Conservation (phyloP, 164 flowering plant species). For the Cinnamomum chago region DNA sequence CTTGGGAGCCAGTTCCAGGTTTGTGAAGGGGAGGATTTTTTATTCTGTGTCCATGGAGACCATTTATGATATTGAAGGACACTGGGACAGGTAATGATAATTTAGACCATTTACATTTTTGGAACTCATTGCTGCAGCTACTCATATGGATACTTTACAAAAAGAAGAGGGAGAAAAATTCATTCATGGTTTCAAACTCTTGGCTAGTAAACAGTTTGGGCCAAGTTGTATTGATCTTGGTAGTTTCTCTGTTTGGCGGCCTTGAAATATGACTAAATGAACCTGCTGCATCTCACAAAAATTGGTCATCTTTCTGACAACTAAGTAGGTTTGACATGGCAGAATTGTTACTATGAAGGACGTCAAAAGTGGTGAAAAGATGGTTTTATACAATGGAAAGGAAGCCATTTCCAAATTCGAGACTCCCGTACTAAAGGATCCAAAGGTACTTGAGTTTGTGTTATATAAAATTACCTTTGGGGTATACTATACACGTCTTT, state of each 20-base stretch:
- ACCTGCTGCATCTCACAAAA: too few relatives aligned
- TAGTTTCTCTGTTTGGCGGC: too few relatives aligned
- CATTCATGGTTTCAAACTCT: too few relatives aligned
- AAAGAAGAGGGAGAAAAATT: too few relatives aligned
- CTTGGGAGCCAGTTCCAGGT: constrained; percentile 33
- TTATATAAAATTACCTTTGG: neutral
- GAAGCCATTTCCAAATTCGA: constrained; percentile 48
- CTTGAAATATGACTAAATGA: too few relatives aligned
- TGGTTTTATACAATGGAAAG: constrained; percentile 53
- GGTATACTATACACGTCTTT: neutral
- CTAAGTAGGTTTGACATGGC: constrained; percentile 13
- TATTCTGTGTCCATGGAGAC: constrained; percentile 40
- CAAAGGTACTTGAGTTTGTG: constrained; percentile 36
- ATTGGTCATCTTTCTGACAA: too few relatives aligned
- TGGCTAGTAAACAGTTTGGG: too few relatives aligned
- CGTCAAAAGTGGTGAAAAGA: constrained; percentile 27
- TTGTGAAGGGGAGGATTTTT: constrained; percentile 63
- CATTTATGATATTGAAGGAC: constrained; percentile 59
- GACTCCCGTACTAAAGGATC: constrained; percentile 52
- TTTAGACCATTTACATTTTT: neutral
- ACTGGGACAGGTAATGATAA: constrained; percentile 72
- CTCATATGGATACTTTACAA: neutral
- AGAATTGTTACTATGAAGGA: constrained; percentile 58
- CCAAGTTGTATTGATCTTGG: too few relatives aligned
- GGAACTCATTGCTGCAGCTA: neutral